Base-by-base conservation (phyloP, 2,329 filamentous ascomycete genomes). In the Sporothrix curviconia region DNA sequence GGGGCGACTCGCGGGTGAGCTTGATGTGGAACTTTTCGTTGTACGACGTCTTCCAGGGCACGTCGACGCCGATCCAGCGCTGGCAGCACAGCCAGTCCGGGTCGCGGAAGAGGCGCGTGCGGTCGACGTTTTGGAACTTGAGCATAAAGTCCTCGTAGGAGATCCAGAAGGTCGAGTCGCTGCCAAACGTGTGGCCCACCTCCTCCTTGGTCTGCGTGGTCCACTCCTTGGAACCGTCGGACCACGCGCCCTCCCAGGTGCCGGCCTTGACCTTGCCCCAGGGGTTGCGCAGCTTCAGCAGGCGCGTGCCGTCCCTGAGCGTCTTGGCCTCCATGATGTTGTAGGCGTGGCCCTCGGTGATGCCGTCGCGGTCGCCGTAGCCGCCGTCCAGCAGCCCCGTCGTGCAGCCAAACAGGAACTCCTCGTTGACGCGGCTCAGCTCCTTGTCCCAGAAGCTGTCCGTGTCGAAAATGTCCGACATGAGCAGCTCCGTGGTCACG, bases 151-250 rank as follows among this genome's bases (percentile, higher is more conserved):
- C 81, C 17, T 78, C 73, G 63, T 83, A 83, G 2, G 78, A 74
- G 64, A 82, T 83, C 80, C 80, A 82, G 60, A 82, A 83, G 46
- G 78, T 82, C 24, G 87, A 88, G 64, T 92, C 88, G 63, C 90
- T 86, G 39, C 88, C 87, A 63, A 92, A 92, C 42, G 80, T 83
- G 67, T 92, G 87, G 46, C 80, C 77, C 1, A 94, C 77, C 64
- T 86, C 84, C 59, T 83, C 72, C 71, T 92, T 84, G 81, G 86
- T 90, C 63, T 91, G 85, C 0, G 87, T 77, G 1, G 87, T 92
- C 90, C 90, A 95, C 69, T 92, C 85, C 65, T 89, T 87, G 7
- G 86, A 90, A 0, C 90, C 90, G 66, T 94, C 90, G 3, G 76
- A 78, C 89, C 89, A 94, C 1, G 87, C 77, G 1, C 90, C 90